Conservation (phyloP, 805 yeast species). For the Starmerella gropengiesseri region DNA sequence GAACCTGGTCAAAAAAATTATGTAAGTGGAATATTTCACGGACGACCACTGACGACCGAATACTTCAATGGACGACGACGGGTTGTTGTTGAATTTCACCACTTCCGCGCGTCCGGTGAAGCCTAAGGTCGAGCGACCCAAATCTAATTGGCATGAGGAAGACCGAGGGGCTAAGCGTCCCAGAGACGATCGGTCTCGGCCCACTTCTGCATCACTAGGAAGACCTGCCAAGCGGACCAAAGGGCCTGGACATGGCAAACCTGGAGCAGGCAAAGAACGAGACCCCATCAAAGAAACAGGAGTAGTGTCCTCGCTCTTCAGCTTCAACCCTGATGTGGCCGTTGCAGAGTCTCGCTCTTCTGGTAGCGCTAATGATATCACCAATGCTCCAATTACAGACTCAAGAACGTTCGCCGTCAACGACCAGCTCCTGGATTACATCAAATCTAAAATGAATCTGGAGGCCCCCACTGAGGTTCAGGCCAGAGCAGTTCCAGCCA, state of each 20-base stretch:
- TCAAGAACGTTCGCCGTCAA: constrained; percentile 31
- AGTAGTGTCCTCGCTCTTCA: constrained; percentile 76
- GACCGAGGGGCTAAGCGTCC: background rate
- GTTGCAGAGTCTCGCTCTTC: constrained; percentile 20
- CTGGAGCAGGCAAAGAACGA: constrained; percentile 6
- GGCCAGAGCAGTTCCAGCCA: constrained; percentile 59
- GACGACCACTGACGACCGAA: too few relatives aligned
- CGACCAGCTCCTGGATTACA: constrained; percentile 5
- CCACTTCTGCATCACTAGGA: constrained; percentile 20
- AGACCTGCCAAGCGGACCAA: constrained; percentile 14
- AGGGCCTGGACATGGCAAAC: constrained; percentile 8
- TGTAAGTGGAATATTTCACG: constrained; percentile 1
- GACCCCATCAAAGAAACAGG: constrained; percentile 10
- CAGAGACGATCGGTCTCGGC: background rate
- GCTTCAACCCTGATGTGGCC: constrained; percentile 47
- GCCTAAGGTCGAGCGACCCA: constrained; percentile 19
- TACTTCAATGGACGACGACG: constrained; percentile 45
- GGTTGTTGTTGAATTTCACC: constrained; percentile 64
- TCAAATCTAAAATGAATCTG: constrained; percentile 18
- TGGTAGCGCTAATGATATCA: constrained; percentile 24
- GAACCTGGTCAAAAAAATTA: constrained; percentile 15
- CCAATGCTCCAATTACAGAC: constrained; percentile 79
- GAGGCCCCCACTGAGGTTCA: constrained; percentile 75
- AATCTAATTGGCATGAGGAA: constrained; percentile 4
- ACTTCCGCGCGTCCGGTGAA: constrained; percentile 28